Percentiles rank a stretch among this genome's conserved stretches.
phyloP scores from a whole-genome alignment of 768 basidiomycete genomes.

The Tephrocybe sp. region DNA sequence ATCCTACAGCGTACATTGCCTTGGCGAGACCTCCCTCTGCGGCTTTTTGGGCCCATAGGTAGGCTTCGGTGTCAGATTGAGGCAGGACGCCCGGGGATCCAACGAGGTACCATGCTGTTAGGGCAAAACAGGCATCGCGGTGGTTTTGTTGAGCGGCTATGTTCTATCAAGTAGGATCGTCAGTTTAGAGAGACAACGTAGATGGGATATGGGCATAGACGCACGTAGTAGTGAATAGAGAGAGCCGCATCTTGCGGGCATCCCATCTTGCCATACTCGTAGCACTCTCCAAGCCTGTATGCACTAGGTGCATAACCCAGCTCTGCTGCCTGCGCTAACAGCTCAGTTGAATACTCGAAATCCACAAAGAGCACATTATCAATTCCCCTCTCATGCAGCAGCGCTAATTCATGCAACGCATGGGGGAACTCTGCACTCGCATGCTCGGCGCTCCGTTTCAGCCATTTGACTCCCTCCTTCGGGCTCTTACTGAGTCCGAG shows the following conservation, averaged over 20 bases:
- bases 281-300: conserved; percentile 94
- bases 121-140: conserved; percentile 94
- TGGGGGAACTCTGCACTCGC: conserved; percentile 96
- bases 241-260: conserved; percentile 96
- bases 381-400: conserved; percentile 95
- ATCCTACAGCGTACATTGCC: conserved; percentile 97
- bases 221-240: conserved; percentile 97
- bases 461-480: conserved; percentile 97
- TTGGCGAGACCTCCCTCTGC: conserved; percentile 90
- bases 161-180: conserved; percentile 52
- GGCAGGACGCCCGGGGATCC: conserved; percentile 97
- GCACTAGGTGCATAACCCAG: conserved; percentile 96
- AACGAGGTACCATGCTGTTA: conserved; percentile 99
- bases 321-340: conserved; percentile 93
- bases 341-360: conserved; percentile 90
- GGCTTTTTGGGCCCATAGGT: conserved; percentile 94
- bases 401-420: conserved; percentile 90
- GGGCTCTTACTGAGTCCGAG: conserved; percentile 82
- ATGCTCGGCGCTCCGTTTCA: conserved; percentile 93
- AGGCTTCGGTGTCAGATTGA: conserved; percentile 98
- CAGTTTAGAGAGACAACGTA: conserved; percentile 9
- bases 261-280: conserved; percentile 98
- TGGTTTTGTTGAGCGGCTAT: conserved; percentile 98
- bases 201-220: conserved; percentile 31
- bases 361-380: conserved; percentile 98